These are phyloP conservation scores for Tolypocladium sp. DNA, from an alignment of 2,329 filamentous ascomycete genomes.

Conservation along the genomic window DNA sequence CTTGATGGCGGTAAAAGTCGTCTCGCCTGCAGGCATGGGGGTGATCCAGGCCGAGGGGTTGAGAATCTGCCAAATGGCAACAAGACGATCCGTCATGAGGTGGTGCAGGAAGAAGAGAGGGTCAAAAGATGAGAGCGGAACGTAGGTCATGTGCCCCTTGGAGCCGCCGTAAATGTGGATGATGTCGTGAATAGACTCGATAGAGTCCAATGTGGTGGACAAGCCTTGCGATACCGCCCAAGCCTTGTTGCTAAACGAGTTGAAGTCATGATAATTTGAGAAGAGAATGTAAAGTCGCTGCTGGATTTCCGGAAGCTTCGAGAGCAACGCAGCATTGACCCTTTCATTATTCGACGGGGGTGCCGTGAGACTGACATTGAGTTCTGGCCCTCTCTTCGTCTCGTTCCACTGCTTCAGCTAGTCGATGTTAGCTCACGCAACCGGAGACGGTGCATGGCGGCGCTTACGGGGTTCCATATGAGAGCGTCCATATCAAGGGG, in stretches of 20 bases:
- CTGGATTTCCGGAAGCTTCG: slow-evolving; percentile 44
- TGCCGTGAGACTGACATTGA: slow-evolving; percentile 13
- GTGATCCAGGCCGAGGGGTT: slow-evolving; percentile 60
- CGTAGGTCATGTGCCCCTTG: slow-evolving; percentile 61
- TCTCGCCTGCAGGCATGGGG: slow-evolving; percentile 42
- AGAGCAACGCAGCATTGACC: slow-evolving; percentile 35
- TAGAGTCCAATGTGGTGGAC: slow-evolving; percentile 47
- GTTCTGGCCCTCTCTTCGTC: slow-evolving; percentile 48
- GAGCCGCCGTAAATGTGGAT: slow-evolving; percentile 51
- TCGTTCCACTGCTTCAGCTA: slow-evolving; percentile 51
- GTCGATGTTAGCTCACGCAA: background rate
- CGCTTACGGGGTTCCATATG: slow-evolving; percentile 48
- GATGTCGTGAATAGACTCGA: slow-evolving; percentile 56
- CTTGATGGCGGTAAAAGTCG: slow-evolving; percentile 50
- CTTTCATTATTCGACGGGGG: slow-evolving; percentile 48
- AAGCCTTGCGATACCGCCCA: slow-evolving; percentile 41
- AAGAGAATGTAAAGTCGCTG: slow-evolving; percentile 59
- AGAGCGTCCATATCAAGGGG: slow-evolving; percentile 51
- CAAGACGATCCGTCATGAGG: slow-evolving; percentile 63
- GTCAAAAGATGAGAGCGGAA: slow-evolving; percentile 68
- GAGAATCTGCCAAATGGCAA: slow-evolving; percentile 69
- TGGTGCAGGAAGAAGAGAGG: slow-evolving; percentile 75
- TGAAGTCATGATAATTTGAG: slow-evolving; percentile 58
- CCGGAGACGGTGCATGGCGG: slow-evolving; percentile 2
- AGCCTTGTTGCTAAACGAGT: slow-evolving; percentile 60